Evolutionary conservation across 2,329 filamentous ascomycete species (phyloP).

Genomic region (Thermochaetoides dissita): DNA sequence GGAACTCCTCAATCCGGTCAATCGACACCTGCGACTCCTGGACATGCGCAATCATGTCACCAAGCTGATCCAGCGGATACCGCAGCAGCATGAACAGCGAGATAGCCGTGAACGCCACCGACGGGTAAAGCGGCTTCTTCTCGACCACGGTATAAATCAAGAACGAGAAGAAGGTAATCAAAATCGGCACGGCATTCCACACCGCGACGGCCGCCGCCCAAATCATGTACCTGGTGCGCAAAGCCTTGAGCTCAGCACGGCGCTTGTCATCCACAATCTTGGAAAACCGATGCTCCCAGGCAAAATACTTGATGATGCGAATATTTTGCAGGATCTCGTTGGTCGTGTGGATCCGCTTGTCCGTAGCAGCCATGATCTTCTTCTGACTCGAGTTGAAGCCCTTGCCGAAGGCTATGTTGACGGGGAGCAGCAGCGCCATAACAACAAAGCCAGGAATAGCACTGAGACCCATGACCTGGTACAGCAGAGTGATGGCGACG

Average conservation of each 20-base stretch:
- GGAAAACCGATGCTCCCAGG: slow-evolving; percentile 89
- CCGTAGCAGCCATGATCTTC: slow-evolving; percentile 80
- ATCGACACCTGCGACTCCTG: slow-evolving; percentile 95
- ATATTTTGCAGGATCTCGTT: slow-evolving; percentile 97
- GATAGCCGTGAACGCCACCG: slow-evolving; percentile 87
- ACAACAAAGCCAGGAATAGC: slow-evolving; percentile 85
- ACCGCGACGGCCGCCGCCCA: slow-evolving; percentile 87
- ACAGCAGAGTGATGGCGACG: slow-evolving; percentile 69
- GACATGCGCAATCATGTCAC: slow-evolving; percentile 97
- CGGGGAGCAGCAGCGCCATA: slow-evolving; percentile 75
- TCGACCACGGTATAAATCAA: slow-evolving; percentile 84
- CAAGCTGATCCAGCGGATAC: slow-evolving; percentile 85
- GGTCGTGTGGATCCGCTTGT: slow-evolving; percentile 89
- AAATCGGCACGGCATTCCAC: slow-evolving; percentile 88
- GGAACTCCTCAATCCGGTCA: slow-evolving; percentile 87
- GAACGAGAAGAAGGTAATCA: slow-evolving; percentile 96
- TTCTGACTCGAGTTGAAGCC: slow-evolving; percentile 81
- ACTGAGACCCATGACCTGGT: slow-evolving; percentile 79
- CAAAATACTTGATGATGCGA: slow-evolving; percentile 97
- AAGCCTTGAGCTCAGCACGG: slow-evolving; percentile 57
- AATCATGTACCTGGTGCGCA: slow-evolving; percentile 73
- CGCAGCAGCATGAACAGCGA: slow-evolving; percentile 90
- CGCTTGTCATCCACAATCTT: slow-evolving; percentile 82
- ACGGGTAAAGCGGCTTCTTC: slow-evolving; percentile 76
- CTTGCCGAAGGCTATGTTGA: slow-evolving; percentile 80